A percentile compares a stretch with the other conserved stretches of the same genome.
These are phyloP conservation scores for Xylariaceae sp. DNA, from an alignment of 2,329 filamentous ascomycete genomes.

Conservation along the genomic window DNA sequence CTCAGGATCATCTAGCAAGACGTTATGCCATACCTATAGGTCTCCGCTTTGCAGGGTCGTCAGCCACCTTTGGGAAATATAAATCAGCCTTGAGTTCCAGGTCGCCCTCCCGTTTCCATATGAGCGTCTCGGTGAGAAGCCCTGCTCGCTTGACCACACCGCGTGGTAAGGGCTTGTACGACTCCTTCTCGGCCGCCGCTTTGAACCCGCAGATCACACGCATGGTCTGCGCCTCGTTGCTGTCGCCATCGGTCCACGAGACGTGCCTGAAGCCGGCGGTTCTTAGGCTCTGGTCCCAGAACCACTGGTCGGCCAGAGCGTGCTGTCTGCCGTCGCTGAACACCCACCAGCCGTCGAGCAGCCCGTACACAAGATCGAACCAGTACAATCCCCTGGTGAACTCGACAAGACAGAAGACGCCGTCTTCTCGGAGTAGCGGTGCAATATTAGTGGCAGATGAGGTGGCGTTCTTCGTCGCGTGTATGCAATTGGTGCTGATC, in stretches of 20 bases:
- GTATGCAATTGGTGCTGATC: slow-evolving; percentile 42
- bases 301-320: slow-evolving; percentile 20
- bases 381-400: slow-evolving; percentile 32
- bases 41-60: too few relatives aligned
- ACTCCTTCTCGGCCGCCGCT: too few relatives aligned
- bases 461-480: slow-evolving; percentile 37
- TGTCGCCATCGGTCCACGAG: slow-evolving; percentile 29
- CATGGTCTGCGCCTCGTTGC: too few relatives aligned
- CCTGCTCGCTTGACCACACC: too few relatives aligned
- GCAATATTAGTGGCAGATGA: slow-evolving; percentile 32
- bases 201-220: too few relatives aligned
- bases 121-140: too few relatives aligned
- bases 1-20: too few relatives aligned
- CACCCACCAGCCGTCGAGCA: slow-evolving; percentile 43
- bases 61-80: too few relatives aligned
- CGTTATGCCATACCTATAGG: too few relatives aligned
- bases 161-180: too few relatives aligned
- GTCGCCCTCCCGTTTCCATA: too few relatives aligned
- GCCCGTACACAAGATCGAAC: slow-evolving; percentile 39
- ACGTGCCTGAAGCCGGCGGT: slow-evolving; percentile 30
- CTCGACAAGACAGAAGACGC: slow-evolving; percentile 37
- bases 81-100: too few relatives aligned
- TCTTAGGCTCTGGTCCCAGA: slow-evolving; percentile 29
- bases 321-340: slow-evolving; percentile 35
- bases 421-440: slow-evolving; percentile 34